phyloP scores from a whole-genome alignment of 2,329 filamentous ascomycete species.

The Pseudocercospora musae region DNA sequence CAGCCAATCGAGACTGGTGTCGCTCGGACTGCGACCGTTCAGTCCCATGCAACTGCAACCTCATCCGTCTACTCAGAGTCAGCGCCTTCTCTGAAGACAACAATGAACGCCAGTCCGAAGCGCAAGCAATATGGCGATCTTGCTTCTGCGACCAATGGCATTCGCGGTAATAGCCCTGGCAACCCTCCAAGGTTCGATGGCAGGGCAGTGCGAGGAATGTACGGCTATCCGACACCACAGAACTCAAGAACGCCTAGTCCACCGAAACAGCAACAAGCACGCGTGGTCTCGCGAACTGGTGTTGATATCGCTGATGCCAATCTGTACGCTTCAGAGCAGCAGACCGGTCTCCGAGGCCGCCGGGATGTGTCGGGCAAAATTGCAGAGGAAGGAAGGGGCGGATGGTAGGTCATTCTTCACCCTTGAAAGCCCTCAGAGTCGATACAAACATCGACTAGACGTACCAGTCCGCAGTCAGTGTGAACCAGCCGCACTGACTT shows the following conservation, averaged over 20 bases:
- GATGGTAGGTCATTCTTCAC: conserved; percentile 13
- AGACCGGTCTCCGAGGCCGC: conserved; percentile 37
- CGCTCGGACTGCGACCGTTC: conserved; percentile 33
- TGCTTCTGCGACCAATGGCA: conserved; percentile 40
- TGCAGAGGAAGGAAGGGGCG: conserved; percentile 65
- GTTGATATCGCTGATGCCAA: conserved; percentile 44
- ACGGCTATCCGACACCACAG: conserved; percentile 18
- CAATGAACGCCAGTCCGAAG: conserved; percentile 36
- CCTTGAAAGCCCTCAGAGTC: conserved; percentile 1
- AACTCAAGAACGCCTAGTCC: conserved; percentile 19
- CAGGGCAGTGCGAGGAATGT: conserved; percentile 7
- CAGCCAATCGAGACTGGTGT: conserved; percentile 23
- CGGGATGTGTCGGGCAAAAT: conserved; percentile 70
- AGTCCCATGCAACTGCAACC: conserved; percentile 25
- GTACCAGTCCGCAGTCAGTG: conserved; percentile 13
- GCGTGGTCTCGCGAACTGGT: conserved; percentile 48
- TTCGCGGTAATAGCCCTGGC: conserved; percentile 28
- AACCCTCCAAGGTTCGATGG: conserved; percentile 17
- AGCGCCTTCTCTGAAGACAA: conserved; percentile 26
- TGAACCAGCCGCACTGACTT: conserved; percentile 8
- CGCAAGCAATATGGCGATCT: conserved; percentile 48
- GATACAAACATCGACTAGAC: conserved; percentile 10
- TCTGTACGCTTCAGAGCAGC: conserved; percentile 29
- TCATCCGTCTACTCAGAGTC: conserved; percentile 37
- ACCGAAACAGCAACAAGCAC: conserved; percentile 24